Evolutionary conservation across 352 stramenopile genomes (phyloP).

Genomic region (Phytopythium vexans): DNA sequence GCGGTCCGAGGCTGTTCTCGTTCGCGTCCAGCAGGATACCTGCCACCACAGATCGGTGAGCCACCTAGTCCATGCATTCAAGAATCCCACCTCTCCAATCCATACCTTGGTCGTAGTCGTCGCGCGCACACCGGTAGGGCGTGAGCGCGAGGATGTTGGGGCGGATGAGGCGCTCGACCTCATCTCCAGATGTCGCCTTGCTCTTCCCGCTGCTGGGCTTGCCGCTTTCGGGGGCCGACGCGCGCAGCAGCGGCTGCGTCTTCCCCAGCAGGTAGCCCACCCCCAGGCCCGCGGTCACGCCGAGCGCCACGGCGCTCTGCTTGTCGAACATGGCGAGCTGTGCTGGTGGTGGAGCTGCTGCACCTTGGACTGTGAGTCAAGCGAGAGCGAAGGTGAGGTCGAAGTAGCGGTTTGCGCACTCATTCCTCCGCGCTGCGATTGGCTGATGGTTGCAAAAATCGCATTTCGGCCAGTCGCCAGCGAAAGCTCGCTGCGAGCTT

Average conservation of each 20-base stretch:
- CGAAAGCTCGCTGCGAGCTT: too few species aligned
- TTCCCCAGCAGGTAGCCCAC: conserved; percentile 68
- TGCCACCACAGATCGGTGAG: conserved; percentile 9
- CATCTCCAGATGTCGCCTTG: conserved; percentile 17
- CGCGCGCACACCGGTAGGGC: conserved; percentile 96
- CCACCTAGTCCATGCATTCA: background rate
- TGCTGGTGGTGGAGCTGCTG: background rate
- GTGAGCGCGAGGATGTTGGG: conserved; percentile 95
- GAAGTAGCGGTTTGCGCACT: conserved; percentile 2
- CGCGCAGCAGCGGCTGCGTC: conserved; percentile 24
- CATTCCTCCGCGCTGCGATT: too few species aligned
- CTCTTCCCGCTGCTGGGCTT: conserved; percentile 8
- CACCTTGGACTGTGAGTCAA: conserved; percentile 1
- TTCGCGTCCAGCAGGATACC: conserved; percentile 97
- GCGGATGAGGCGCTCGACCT: conserved; percentile 89
- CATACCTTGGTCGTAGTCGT: conserved; percentile 92
- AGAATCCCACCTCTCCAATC: background rate
- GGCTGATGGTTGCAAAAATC: too few species aligned
- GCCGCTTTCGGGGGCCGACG: background rate
- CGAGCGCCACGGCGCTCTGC: conserved; percentile 52
- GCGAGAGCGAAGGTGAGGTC: background rate
- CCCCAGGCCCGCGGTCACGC: conserved; percentile 59
- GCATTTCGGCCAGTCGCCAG: too few species aligned
- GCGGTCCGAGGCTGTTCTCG: conserved; percentile 96
- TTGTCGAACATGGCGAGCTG: conserved; percentile 55